These are phyloP conservation scores for Diospyros kaki DNA, from an alignment of 148 eudicot species.

Conservation along the genomic window DNA sequence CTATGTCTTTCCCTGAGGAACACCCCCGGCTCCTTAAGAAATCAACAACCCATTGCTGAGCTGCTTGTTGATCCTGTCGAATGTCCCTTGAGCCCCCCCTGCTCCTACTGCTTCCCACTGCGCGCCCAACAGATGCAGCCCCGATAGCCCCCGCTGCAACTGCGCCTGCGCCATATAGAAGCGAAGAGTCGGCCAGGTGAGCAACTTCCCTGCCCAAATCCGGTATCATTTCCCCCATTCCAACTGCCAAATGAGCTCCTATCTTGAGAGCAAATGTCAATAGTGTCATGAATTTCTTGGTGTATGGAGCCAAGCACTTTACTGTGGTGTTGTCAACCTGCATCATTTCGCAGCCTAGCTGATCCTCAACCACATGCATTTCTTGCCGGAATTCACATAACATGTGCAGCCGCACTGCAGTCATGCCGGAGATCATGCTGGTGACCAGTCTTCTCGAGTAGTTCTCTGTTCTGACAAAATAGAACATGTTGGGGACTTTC, in stretches of 20 bases:
- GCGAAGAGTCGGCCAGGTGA: constrained; percentile 55
- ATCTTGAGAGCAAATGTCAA: constrained; percentile 87
- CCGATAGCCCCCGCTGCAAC: constrained; percentile 52
- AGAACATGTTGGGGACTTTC: constrained; percentile 90
- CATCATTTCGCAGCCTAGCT: constrained; percentile 87
- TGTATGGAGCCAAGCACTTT: constrained; percentile 73
- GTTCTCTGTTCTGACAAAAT: constrained; percentile 74
- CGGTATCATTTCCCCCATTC: constrained; percentile 92
- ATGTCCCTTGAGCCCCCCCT: constrained; percentile 50
- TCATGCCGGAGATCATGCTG: constrained; percentile 78
- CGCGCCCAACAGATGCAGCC: constrained; percentile 52
- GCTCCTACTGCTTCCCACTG: constrained; percentile 31
- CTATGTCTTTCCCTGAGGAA: constrained; percentile 76
- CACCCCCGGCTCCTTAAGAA: constrained; percentile 75
- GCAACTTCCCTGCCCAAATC: constrained; percentile 78
- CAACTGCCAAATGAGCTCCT: constrained; percentile 84
- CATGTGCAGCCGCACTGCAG: constrained; percentile 77
- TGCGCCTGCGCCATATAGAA: constrained; percentile 62
- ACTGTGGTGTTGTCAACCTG: constrained; percentile 73
- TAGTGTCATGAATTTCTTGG: constrained; percentile 80
- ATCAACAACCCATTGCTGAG: constrained; percentile 94
- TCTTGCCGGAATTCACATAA: constrained; percentile 77
- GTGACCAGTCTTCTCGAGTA: constrained; percentile 79
- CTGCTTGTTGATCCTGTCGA: constrained; percentile 70
- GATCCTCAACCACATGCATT: constrained; percentile 92